Percentiles rank a stretch among this genome's conserved stretches.
phyloP scores from a whole-genome alignment of 805 yeast species.

The Cyberlindnera mycetangii region DNA sequence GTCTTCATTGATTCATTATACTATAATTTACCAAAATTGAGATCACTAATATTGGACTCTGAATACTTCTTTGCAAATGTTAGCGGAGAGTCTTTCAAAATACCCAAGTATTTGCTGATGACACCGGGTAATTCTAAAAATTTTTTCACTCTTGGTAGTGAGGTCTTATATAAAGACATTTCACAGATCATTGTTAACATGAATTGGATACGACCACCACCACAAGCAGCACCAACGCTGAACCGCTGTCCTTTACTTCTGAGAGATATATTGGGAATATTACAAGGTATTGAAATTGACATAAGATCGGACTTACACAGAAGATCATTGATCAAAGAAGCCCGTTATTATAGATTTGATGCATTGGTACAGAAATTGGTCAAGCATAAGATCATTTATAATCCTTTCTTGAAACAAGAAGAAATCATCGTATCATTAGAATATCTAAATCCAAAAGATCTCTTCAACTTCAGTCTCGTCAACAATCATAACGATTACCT shows the following conservation, averaged over 20 bases:
- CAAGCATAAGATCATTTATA: constrained; percentile 45
- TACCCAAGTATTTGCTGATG: constrained; percentile 53
- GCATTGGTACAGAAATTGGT: constrained; percentile 71
- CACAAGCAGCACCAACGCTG: constrained; percentile 56
- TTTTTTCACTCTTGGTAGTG: constrained; percentile 63
- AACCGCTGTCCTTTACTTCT: constrained; percentile 19
- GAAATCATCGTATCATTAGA: constrained; percentile 46
- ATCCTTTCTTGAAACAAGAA: constrained; percentile 48
- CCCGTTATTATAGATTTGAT: constrained; percentile 71
- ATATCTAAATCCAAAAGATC: constrained; percentile 12
- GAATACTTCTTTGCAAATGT: constrained; percentile 53
- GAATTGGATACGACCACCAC: constrained; percentile 72
- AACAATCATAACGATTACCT: constrained; percentile 7
- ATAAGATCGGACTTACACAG: constrained; percentile 56
- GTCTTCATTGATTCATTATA: constrained; percentile 70
- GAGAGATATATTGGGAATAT: constrained; percentile 41
- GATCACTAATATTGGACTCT: constrained; percentile 44
- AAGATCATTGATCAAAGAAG: constrained; percentile 57
- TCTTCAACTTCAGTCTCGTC: constrained; percentile 15
- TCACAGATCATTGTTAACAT: constrained; percentile 36
- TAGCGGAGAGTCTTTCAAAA: constrained; percentile 57
- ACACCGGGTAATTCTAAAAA: constrained; percentile 74
- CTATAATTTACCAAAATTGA: constrained; percentile 60
- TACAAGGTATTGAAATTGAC: constrained; percentile 52
- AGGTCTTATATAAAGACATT: constrained; percentile 50